Evolutionary conservation across 2,329 filamentous ascomycete genomes (phyloP).

Genomic region (Colletotrichum chrysophilum): DNA sequence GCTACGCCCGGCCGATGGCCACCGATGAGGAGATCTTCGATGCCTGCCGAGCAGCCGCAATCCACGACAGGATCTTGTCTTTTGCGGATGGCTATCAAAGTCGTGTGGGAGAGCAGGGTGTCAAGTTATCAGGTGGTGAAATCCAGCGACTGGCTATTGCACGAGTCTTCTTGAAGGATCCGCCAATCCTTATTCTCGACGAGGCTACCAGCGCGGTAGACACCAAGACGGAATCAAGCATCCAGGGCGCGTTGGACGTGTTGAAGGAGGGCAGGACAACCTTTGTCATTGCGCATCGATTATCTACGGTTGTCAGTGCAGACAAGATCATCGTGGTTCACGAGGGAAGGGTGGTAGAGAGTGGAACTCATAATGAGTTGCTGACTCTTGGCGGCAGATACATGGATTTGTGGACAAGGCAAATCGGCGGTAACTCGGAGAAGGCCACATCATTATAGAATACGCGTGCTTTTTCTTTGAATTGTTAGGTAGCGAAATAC

Average conservation of each 20-base stretch:
- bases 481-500: background rate
- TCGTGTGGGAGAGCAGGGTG: constrained; percentile 68
- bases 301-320: constrained; percentile 4
- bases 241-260: constrained; percentile 64
- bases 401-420: constrained; percentile 55
- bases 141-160: constrained; percentile 76
- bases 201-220: constrained; percentile 73
- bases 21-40: background rate
- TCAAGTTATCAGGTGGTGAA: constrained; percentile 75
- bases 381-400: constrained; percentile 54
- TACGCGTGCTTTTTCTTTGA: background rate
- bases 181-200: constrained; percentile 71
- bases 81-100: constrained; percentile 64
- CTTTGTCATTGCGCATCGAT: constrained; percentile 11
- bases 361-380: constrained; percentile 35
- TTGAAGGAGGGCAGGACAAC: constrained; percentile 49
- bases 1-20: constrained; percentile 29
- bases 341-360: background rate
- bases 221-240: constrained; percentile 67
- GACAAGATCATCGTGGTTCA: constrained; percentile 1
- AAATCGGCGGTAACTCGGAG: constrained; percentile 27
- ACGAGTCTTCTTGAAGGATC: constrained; percentile 69
- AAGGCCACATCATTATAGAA: background rate
- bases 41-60: constrained; percentile 51
- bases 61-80: constrained; percentile 58